phyloP scores from a whole-genome alignment of 352 stramenopile species.

The Phytophthora pisi region DNA sequence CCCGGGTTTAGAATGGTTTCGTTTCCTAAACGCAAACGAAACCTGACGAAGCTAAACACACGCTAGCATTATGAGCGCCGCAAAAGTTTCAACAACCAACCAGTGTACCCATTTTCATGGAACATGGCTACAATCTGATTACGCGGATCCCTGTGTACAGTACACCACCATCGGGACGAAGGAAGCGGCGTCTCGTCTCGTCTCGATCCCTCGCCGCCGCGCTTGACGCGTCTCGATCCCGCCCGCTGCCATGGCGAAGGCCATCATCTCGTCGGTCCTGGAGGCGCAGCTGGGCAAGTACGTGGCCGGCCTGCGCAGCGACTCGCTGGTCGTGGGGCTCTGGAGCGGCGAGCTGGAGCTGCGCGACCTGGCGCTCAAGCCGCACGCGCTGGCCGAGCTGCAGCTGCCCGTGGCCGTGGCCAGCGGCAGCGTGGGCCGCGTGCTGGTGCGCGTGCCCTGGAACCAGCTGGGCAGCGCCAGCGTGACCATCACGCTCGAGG shows the following conservation, averaged over 20 bases:
- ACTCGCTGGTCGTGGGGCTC: slow-evolving; percentile 83
- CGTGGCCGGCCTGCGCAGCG: slow-evolving; percentile 72
- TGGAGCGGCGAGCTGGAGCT: slow-evolving; percentile 86
- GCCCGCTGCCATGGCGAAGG: slow-evolving; percentile 53
- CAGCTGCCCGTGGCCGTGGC: slow-evolving; percentile 73
- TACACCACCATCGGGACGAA: not conserved
- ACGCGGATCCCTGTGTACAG: not conserved
- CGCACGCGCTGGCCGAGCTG: slow-evolving; percentile 78
- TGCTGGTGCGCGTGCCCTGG: slow-evolving; percentile 87
- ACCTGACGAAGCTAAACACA: no score
- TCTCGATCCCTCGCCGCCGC: no score
- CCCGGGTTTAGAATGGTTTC: no score
- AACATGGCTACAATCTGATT: not conserved
- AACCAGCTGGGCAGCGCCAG: slow-evolving; percentile 82
- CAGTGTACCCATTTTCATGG: not conserved
- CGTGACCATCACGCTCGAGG: slow-evolving; percentile 77
- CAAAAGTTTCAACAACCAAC: no score
- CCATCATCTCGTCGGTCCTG: slow-evolving; percentile 77
- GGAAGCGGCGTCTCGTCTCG: no score
- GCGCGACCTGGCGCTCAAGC: slow-evolving; percentile 74
- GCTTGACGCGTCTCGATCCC: no score
- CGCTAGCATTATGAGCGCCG: no score
- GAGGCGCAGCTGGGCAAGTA: slow-evolving; percentile 86
- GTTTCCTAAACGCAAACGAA: no score
- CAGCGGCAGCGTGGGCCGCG: slow-evolving; percentile 58